Base-by-base conservation (phyloP, 1,139 yeast species). In the Taphrina sp. region DNA sequence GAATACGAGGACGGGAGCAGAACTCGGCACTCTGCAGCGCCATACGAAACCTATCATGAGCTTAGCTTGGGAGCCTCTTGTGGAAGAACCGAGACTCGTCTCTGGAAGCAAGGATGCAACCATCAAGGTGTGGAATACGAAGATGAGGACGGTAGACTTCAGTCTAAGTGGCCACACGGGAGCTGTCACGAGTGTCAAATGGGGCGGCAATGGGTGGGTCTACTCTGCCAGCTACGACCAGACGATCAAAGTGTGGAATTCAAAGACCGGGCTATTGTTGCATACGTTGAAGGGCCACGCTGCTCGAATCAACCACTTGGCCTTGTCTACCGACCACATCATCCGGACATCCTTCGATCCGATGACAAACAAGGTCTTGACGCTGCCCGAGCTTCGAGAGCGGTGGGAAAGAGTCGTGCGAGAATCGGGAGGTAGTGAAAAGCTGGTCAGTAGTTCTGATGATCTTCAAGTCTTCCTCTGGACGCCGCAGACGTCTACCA, bases 381-480 rank as follows among this genome's bases (percentile, higher is more conserved):
- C 39, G 7, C 39, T 39, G 10, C 16, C 69, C 49, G 77, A 75
- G 63, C 94, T 95, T 0, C 70, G 77, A 60, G 76, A 74, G 53
- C 79, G 82, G 63, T 92, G 84, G 69, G 92, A 86, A 61, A 84
- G 85, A 67, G 85, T 83, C 42, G 89, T 95, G 19, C 81, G 79
- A 64, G 71, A 81, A 41, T 81, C 82, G 46, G 43, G 47, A 14
- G 96, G 96, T 19, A 71, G 72, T 57, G 98, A 92, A 69, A 76
- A 95, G 62, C 79, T 92, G 66, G 96, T 89, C 5, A 88, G 96
- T 17, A 97, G 96, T 8, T 82, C 92, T 70, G 99, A 92, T 67
- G 99, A 92, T 71, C 90, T 92, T 70, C 92, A 98, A 41, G 92
- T 94, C 96, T 92, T 85, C 65, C 74, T 94, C 60, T 92, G 99